A percentile compares a stretch with the other conserved stretches of the same genome.
Evolutionary conservation across 139 green algal species (phyloP).

Genomic region (Coccomyxa sp.): DNA sequence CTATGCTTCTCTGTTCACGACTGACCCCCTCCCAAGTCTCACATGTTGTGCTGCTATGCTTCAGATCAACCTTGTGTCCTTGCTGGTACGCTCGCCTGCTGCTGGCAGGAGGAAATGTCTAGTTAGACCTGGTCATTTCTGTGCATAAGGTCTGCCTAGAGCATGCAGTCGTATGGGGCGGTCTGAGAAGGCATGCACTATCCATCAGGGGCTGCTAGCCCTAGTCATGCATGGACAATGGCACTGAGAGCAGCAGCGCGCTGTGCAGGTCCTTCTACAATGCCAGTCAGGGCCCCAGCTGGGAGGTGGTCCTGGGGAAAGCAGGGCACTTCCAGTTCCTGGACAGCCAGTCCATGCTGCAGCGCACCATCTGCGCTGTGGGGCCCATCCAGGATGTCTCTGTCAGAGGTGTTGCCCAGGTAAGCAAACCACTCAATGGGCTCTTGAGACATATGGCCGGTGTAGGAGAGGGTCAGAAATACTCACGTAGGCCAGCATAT

Average conservation of each 20-base stretch:
- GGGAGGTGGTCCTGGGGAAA: slow-evolving; percentile 46
- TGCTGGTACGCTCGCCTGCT: neutral
- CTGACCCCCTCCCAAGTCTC: too few relatives aligned
- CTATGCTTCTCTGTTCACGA: too few relatives aligned
- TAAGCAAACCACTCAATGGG: neutral
- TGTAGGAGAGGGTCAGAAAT: neutral
- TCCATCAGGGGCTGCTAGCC: too few relatives aligned
- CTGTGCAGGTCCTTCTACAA: slow-evolving; percentile 50
- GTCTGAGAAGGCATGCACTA: too few relatives aligned
- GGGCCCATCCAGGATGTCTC: slow-evolving; percentile 25
- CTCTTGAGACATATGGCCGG: neutral
- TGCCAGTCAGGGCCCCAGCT: slow-evolving; percentile 37
- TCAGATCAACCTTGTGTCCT: too few relatives aligned
- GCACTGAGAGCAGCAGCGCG: too few relatives aligned
- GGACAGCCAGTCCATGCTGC: slow-evolving; percentile 37
- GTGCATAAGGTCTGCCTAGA: neutral
- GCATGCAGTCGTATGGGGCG: too few relatives aligned
- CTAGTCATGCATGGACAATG: slow-evolving; percentile 3
- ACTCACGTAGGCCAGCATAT: neutral
- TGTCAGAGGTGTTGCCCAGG: slow-evolving; percentile 39
- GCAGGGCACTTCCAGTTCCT: slow-evolving; percentile 79
- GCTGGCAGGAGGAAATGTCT: neutral
- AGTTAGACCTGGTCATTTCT: too few relatives aligned
- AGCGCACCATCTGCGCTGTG: slow-evolving; percentile 53
- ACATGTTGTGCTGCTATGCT: too few relatives aligned